Evolutionary conservation across 192 early-diverging fungal species (phyloP), one percentile per base, ranked within the genome.

Genomic region (Backusella parvicylindrica): DNA sequence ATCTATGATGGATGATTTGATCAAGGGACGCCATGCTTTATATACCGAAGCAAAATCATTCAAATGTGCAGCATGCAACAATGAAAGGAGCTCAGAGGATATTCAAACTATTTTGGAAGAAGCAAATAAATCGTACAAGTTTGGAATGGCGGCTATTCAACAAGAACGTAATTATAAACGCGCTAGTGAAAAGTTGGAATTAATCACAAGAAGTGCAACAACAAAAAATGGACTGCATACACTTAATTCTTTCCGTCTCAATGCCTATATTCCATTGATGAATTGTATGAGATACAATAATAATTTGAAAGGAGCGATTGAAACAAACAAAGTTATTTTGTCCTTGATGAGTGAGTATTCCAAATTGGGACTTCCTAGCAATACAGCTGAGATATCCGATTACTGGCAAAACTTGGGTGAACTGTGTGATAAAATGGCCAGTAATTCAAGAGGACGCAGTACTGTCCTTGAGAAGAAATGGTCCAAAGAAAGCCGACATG

Each of bases 311-410:
- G 71, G 72, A 0, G 87, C 85, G 0, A 78, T 84, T 21, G 53
- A 70, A 36, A 69, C 72, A 21, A 79, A 77, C 43, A 65, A 66
- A 16, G 37, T 68, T 68, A 82, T 85, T 12, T 33, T 85, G n/a
- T 77, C 84, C 56, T 80, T 84, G 16, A 86, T 91, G 80, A 41
- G 78, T 66, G 80, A 82, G 8, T 69, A 77, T 35, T 18, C 70
- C 0, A 49, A 38, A 21, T 75, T 86, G 2, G 38, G 79, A 70
- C 82, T 84, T 26, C 86, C 88, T 32, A 70, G 73, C 26, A 84
- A 90, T 68, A 89, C 86, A 68, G 85, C 91, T 21, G 84, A 89
- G 16, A 74, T 89, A 63, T 86, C 86, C 30, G 89, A 91, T 64
- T 89, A 88, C 75, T 75, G 82, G 66, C 81, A 84, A 71, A 74